Percentiles rank a stretch among this genome's conserved stretches.
These are phyloP conservation scores for Aspergillus panamensis DNA, from an alignment of 495 filamentous ascomycete genomes.

Conservation along the genomic window DNA sequence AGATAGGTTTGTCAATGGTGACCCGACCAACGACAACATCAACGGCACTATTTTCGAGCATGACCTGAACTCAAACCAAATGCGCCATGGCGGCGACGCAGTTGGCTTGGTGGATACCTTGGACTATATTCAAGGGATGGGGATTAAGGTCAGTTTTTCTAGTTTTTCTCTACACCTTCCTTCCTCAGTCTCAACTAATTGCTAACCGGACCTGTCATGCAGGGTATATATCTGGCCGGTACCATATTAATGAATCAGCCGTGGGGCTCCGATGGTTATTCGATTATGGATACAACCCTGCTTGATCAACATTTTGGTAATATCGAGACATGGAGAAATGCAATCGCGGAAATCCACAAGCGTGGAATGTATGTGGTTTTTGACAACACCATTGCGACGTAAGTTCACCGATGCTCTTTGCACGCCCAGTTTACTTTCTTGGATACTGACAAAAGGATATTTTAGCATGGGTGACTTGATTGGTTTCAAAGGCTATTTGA, in stretches of 20 bases:
- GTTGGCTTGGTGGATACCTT: constrained; percentile 61
- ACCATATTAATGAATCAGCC: constrained; percentile 67
- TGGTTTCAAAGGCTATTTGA: constrained; percentile 64
- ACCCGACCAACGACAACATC: constrained; percentile 66
- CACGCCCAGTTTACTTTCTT: neutral
- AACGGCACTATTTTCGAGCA: constrained; percentile 69
- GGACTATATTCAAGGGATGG: constrained; percentile 74
- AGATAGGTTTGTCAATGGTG: constrained; percentile 69
- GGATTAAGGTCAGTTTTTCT: constrained; percentile 54
- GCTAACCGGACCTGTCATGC: constrained; percentile 12
- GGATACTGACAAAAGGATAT: neutral
- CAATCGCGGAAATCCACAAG: constrained; percentile 61
- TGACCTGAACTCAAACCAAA: constrained; percentile 63
- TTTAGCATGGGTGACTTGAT: constrained; percentile 61
- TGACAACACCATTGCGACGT: constrained; percentile 70
- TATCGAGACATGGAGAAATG: constrained; percentile 59
- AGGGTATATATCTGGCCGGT: constrained; percentile 69
- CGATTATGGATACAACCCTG: constrained; percentile 65
- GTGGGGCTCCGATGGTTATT: constrained; percentile 66
- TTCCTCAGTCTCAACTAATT: neutral
- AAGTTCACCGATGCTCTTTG: constrained; percentile 25
- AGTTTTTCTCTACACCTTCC: neutral
- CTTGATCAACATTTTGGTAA: constrained; percentile 67
- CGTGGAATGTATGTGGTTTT: constrained; percentile 69
- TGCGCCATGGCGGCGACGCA: constrained; percentile 72